phyloP scores from a whole-genome alignment of 495 filamentous ascomycete genomes.

The Aspergillus nanangensis region DNA sequence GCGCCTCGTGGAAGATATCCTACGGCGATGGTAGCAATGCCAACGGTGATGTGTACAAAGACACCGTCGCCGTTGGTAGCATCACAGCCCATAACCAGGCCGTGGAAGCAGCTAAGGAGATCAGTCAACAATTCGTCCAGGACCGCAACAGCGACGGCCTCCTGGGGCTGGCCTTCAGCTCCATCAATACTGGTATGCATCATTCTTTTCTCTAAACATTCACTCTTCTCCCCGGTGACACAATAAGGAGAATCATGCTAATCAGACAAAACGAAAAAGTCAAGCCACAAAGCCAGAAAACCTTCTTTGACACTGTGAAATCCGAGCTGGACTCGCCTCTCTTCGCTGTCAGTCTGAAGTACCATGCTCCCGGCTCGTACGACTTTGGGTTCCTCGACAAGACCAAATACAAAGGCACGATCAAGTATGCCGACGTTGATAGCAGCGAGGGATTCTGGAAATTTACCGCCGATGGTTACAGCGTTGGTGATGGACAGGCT shows the following conservation, averaged over 20 bases:
- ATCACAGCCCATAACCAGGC: constrained; percentile 61
- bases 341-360: constrained; percentile 66
- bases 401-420: constrained; percentile 55
- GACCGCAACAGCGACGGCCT: constrained; percentile 65
- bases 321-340: constrained; percentile 51
- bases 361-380: constrained; percentile 59
- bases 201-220: too few species aligned
- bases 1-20: constrained; percentile 58
- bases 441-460: constrained; percentile 64
- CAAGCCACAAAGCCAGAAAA: constrained; percentile 54
- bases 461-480: constrained; percentile 61
- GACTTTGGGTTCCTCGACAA: constrained; percentile 73
- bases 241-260: too few species aligned
- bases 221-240: too few species aligned
- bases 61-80: constrained; percentile 63
- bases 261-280: constrained; percentile 26
- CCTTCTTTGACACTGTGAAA: constrained; percentile 72
- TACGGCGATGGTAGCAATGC: constrained; percentile 71
- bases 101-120: constrained; percentile 60
- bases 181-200: constrained; percentile 54
- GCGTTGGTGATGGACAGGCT: constrained; percentile 45
- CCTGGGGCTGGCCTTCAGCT: constrained; percentile 67
- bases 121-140: constrained; percentile 55
- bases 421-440: constrained; percentile 59
- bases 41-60: constrained; percentile 62